Percentiles rank a stretch among this genome's conserved stretches.
Evolutionary conservation across 1,284 basidiomycete genomes (phyloP).

Genomic region (Malassezia vespertilionis): DNA sequence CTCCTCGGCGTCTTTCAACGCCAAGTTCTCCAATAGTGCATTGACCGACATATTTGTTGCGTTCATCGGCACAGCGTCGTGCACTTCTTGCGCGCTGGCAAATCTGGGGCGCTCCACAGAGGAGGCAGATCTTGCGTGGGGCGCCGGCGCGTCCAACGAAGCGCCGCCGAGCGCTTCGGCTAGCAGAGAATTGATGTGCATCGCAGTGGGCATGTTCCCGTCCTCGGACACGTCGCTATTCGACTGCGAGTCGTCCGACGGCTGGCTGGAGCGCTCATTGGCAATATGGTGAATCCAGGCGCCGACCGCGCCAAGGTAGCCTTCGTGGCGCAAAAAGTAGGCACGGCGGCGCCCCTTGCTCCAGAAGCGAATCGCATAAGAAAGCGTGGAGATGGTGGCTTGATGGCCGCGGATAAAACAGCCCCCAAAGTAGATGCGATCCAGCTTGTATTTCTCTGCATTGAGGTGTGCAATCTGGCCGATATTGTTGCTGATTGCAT

Average conservation of each 20-base stretch:
- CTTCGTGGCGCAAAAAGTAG: constrained; percentile 92
- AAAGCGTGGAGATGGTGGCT: constrained; percentile 90
- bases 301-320: constrained; percentile 69
- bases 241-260: neutral
- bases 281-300: constrained; percentile 42
- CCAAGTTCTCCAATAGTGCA: constrained; percentile 4
- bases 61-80: neutral
- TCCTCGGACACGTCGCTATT: neutral
- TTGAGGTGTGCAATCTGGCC: constrained; percentile 99
- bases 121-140: neutral
- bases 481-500: constrained; percentile 97
- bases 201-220: neutral
- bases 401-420: constrained; percentile 98
- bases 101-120: neutral
- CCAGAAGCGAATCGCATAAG: constrained; percentile 99
- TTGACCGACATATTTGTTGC: neutral
- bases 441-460: constrained; percentile 93
- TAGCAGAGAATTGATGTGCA: constrained; percentile 13
- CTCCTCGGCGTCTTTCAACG: constrained; percentile 2
- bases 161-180: constrained; percentile 21
- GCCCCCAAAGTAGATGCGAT: constrained; percentile 96
- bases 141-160: neutral
- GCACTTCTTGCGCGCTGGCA: neutral
- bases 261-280: neutral
- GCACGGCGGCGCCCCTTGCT: constrained; percentile 94